phyloP scores from a whole-genome alignment of 2,329 filamentous ascomycete genomes.

The Xylaria sp. region DNA sequence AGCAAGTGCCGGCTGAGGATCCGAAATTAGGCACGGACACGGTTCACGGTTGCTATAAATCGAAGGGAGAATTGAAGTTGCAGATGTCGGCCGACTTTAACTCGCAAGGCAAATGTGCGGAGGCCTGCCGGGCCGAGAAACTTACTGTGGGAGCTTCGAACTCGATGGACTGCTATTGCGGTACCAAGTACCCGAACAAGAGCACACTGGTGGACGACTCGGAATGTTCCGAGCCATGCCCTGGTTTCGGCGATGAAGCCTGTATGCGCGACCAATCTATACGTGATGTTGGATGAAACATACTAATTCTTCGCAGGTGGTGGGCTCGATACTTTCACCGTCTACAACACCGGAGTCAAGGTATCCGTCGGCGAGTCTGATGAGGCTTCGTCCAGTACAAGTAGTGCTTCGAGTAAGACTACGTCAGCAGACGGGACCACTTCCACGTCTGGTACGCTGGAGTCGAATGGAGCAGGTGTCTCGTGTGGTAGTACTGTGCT shows the following conservation, averaged over 20 bases:
- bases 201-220: slow-evolving; percentile 56
- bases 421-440: slow-evolving; percentile 16
- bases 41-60: slow-evolving; percentile 56
- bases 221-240: slow-evolving; percentile 68
- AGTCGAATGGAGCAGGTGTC: no score
- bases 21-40: slow-evolving; percentile 44
- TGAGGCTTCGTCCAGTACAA: slow-evolving; percentile 34
- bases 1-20: slow-evolving; percentile 41
- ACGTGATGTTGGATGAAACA: background rate
- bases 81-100: slow-evolving; percentile 36
- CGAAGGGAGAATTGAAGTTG: slow-evolving; percentile 43
- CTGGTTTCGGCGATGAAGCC: slow-evolving; percentile 61
- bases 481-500: no score
- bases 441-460: slow-evolving; percentile 23
- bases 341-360: slow-evolving; percentile 55
- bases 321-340: slow-evolving; percentile 48
- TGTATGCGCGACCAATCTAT: slow-evolving; percentile 57
- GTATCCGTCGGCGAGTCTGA: slow-evolving; percentile 42
- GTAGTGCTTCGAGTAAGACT: slow-evolving; percentile 15
- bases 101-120: slow-evolving; percentile 47
- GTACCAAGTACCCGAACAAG: slow-evolving; percentile 65
- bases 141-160: slow-evolving; percentile 64
- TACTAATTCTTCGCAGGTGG: slow-evolving; percentile 38
- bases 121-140: slow-evolving; percentile 46
- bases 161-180: slow-evolving; percentile 71